phyloP scores from a whole-genome alignment of 768 basidiomycete species.

The Daedaleopsis sinensis region DNA sequence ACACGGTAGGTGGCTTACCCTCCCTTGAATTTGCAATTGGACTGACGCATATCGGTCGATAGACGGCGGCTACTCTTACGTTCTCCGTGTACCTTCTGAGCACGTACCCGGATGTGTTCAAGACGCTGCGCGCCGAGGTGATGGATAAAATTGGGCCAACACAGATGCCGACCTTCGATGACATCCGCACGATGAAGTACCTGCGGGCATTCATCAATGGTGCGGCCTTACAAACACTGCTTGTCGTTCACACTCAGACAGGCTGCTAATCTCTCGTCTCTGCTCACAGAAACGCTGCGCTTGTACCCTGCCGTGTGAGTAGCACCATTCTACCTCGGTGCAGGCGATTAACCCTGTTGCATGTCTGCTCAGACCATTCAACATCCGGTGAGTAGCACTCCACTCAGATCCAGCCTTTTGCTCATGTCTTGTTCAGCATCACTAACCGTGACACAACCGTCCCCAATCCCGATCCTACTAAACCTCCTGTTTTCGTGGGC shows the following conservation, averaged over 20 bases:
- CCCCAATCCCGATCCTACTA: conserved; percentile 24
- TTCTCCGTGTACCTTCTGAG: conserved; percentile 38
- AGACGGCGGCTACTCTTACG: conserved; percentile 38
- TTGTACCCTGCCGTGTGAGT: conserved; percentile 38
- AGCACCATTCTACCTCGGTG: not conserved
- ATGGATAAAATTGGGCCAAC: conserved; percentile 31
- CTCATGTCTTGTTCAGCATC: conserved; percentile 13
- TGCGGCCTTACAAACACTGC: not conserved
- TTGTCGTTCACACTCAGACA: not conserved
- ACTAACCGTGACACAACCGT: conserved; percentile 26
- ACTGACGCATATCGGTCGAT: not conserved
- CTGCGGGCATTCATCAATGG: conserved; percentile 41
- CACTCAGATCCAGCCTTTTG: not conserved
- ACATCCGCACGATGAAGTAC: conserved; percentile 39
- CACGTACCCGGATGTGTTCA: conserved; percentile 33
- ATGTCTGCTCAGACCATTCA: conserved; percentile 26
- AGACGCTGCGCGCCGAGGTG: conserved; percentile 37
- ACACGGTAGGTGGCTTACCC: conserved; percentile 27
- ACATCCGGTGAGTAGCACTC: conserved; percentile 23
- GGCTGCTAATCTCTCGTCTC: not conserved
- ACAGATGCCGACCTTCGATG: conserved; percentile 34
- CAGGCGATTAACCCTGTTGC: no score
- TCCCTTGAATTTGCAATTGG: no score
- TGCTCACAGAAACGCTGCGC: conserved; percentile 43
- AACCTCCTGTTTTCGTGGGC: conserved; percentile 34